Conservation (phyloP, 495 filamentous ascomycete species). For the Glarea lozoyensis region DNA sequence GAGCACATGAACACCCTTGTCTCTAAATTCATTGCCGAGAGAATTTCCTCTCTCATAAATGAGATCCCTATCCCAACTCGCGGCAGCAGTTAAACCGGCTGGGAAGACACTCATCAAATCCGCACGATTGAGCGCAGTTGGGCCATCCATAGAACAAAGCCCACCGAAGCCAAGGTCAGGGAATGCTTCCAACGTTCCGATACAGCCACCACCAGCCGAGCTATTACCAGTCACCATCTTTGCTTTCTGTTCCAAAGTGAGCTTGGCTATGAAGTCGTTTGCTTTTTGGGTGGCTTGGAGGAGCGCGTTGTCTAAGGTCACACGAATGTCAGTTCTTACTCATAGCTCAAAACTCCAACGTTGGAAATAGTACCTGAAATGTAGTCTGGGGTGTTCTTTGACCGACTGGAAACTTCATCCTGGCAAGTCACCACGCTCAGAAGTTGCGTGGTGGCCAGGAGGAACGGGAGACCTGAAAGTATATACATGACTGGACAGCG, state of each 20-base stretch:
- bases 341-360: too few species aligned
- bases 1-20: slow-evolving; percentile 62
- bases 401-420: too few species aligned
- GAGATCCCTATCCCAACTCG: slow-evolving; percentile 49
- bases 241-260: slow-evolving; percentile 8
- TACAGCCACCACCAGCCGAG: background rate
- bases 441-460: too few species aligned
- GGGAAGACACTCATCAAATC: slow-evolving; percentile 43
- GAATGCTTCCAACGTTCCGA: slow-evolving; percentile 18
- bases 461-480: too few species aligned
- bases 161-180: slow-evolving; percentile 47
- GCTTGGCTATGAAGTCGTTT: too few species aligned
- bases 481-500: too few species aligned
- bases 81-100: slow-evolving; percentile 33
- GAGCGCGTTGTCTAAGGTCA: too few species aligned
- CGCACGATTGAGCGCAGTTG: slow-evolving; percentile 46
- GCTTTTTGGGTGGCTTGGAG: too few species aligned
- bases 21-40: slow-evolving; percentile 70
- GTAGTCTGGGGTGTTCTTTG: too few species aligned
- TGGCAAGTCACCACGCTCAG: too few species aligned
- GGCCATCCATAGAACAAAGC: slow-evolving; percentile 52
- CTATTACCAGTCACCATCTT: slow-evolving; percentile 9
- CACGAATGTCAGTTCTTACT: too few species aligned
- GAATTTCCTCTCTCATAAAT: slow-evolving; percentile 66
- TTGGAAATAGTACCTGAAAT: too few species aligned